phyloP scores from a whole-genome alignment of 2,329 filamentous ascomycete species.

The Hypomyces perniciosus region DNA sequence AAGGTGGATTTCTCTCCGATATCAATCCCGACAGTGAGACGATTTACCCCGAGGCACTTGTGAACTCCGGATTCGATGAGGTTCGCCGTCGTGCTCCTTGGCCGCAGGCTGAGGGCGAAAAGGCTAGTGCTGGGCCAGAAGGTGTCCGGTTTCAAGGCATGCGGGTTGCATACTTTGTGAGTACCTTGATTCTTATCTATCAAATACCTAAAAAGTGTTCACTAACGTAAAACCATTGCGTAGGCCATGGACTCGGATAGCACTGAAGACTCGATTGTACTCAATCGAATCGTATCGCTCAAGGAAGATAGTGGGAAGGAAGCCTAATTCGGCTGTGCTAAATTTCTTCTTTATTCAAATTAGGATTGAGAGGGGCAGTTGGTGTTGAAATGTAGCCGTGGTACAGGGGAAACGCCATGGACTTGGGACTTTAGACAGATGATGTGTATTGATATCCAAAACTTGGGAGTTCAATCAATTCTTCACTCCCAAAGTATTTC shows the following conservation, averaged over 20 bases:
- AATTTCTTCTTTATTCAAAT: no score
- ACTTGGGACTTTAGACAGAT: no score
- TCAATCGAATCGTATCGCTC: slow-evolving; percentile 82
- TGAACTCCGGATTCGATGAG: slow-evolving; percentile 75
- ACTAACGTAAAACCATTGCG: neutral
- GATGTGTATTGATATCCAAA: no score
- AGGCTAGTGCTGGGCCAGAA: slow-evolving; percentile 55
- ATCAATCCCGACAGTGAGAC: slow-evolving; percentile 76
- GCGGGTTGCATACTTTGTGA: slow-evolving; percentile 71
- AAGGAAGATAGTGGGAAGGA: slow-evolving; percentile 58
- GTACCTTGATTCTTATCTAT: slow-evolving; percentile 17
- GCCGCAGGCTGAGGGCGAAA: slow-evolving; percentile 64
- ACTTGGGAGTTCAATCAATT: no score
- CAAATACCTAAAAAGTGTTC: neutral
- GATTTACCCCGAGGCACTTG: slow-evolving; percentile 63
- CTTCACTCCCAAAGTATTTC: no score
- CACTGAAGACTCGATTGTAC: slow-evolving; percentile 64
- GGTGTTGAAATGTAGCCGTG: no score
- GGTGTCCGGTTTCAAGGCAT: slow-evolving; percentile 81
- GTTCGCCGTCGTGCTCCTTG: slow-evolving; percentile 66
- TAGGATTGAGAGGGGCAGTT: no score
- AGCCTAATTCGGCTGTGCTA: neutral
- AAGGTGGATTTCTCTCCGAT: slow-evolving; percentile 73
- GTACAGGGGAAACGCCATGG: no score
- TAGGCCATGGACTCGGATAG: slow-evolving; percentile 67